Conservation (phyloP, 1,284 basidiomycete species). For the Puccinia triticina region DNA sequence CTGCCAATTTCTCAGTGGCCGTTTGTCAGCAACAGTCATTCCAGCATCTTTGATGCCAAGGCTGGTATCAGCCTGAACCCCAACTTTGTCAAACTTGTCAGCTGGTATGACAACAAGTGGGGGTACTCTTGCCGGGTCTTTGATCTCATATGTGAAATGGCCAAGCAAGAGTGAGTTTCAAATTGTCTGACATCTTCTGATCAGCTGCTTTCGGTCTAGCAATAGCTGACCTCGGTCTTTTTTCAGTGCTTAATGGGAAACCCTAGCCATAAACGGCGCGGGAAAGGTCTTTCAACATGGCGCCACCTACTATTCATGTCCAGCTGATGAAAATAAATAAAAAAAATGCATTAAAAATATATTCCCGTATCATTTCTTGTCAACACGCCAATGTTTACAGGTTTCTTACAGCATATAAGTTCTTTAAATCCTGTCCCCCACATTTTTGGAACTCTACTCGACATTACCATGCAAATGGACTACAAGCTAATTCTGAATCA, state of each 20-base stretch:
- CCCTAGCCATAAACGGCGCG: constrained; percentile 19
- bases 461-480: too few relatives aligned
- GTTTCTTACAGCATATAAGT: too few relatives aligned
- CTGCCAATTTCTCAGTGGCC: constrained; percentile 95
- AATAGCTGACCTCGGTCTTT: constrained; percentile 34
- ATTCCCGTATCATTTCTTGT: not conserved
- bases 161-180: constrained; percentile 62
- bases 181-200: not conserved
- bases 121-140: constrained; percentile 93
- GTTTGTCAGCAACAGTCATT: constrained; percentile 80
- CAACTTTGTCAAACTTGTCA: constrained; percentile 92
- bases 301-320: not conserved
- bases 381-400: not conserved
- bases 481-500: too few relatives aligned
- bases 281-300: not conserved
- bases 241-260: constrained; percentile 48
- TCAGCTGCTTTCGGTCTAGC: too few relatives aligned
- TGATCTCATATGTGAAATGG: constrained; percentile 83
- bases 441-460: too few relatives aligned
- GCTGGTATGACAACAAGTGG: constrained; percentile 85
- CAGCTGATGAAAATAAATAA: not conserved
- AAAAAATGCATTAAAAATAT: not conserved
- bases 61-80: too few relatives aligned
- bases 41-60: constrained; percentile 81
- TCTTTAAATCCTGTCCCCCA: too few relatives aligned